These are phyloP conservation scores for Hura crepitans DNA, from an alignment of 441 rosid genomes.

Conservation along the genomic window DNA sequence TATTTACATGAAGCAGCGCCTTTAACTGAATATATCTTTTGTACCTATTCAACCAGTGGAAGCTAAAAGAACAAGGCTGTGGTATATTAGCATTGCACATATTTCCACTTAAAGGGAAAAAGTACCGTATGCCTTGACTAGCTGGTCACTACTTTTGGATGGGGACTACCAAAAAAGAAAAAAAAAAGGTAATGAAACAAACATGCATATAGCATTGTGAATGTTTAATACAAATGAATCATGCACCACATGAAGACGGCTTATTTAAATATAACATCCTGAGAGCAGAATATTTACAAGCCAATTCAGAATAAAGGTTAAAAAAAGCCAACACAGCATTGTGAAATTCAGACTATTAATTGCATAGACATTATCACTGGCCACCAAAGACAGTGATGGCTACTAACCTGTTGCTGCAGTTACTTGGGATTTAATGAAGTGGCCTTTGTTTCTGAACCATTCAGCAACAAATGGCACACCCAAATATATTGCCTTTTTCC, in stretches of 20 bases:
- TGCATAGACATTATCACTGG: slow-evolving; percentile 9
- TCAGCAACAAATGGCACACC: slow-evolving; percentile 91
- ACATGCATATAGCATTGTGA: too few species aligned
- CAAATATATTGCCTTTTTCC: slow-evolving; percentile 71
- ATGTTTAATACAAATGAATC: not conserved
- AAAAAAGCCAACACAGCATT: slow-evolving; percentile 5
- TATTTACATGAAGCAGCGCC: not conserved
- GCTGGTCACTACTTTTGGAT: not conserved
- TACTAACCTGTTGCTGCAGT: slow-evolving; percentile 93
- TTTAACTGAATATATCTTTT: slow-evolving; percentile 4
- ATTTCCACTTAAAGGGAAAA: not conserved
- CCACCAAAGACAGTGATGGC: slow-evolving; percentile 15
- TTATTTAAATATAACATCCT: not conserved
- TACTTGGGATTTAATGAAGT: slow-evolving; percentile 82
- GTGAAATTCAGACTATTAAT: slow-evolving; percentile 7
- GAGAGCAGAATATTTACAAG: not conserved
- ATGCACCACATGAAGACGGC: not conserved
- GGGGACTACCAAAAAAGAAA: not conserved
- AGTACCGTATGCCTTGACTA: too few species aligned
- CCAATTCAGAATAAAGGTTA: not conserved
- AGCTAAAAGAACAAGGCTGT: not conserved
- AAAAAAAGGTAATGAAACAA: not conserved
- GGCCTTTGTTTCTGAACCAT: slow-evolving; percentile 98
- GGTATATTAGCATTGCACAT: not conserved
- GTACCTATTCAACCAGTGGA: not conserved